Evolutionary conservation across 2,329 filamentous ascomycete species (phyloP).

Genomic region (Pyrenophora tritici-repentis): DNA sequence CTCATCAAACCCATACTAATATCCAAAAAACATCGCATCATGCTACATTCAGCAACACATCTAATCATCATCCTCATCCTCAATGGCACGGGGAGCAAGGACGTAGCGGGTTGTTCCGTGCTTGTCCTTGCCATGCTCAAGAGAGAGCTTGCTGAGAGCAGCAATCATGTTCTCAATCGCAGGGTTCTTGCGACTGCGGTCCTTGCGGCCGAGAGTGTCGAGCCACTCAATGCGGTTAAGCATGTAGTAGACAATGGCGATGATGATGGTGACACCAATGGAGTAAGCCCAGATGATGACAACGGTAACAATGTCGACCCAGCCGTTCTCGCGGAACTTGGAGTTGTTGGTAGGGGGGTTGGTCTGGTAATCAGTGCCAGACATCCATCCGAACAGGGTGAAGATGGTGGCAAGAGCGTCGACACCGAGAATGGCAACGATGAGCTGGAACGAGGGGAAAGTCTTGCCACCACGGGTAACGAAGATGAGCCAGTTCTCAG

Average conservation of each 20-base stretch:
- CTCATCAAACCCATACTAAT: slow-evolving; percentile 32
- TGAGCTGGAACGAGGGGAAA: slow-evolving; percentile 75
- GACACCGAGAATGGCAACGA: slow-evolving; percentile 72
- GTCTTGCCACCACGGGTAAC: slow-evolving; percentile 67
- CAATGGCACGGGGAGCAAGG: slow-evolving; percentile 52
- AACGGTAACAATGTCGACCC: slow-evolving; percentile 67
- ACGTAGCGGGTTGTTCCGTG: slow-evolving; percentile 52
- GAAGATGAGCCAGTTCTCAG: slow-evolving; percentile 62
- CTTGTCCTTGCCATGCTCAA: slow-evolving; percentile 63
- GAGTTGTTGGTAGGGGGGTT: slow-evolving; percentile 49
- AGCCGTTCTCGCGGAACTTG: slow-evolving; percentile 54
- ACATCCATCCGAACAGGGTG: slow-evolving; percentile 76
- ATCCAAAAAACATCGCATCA: slow-evolving; percentile 35
- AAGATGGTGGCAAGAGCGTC: slow-evolving; percentile 75
- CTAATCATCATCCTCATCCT: slow-evolving; percentile 56
- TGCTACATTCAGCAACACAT: slow-evolving; percentile 23
- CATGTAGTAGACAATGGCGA: slow-evolving; percentile 68
- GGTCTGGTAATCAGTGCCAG: slow-evolving; percentile 55
- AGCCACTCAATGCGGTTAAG: slow-evolving; percentile 64
- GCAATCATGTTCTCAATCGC: slow-evolving; percentile 69
- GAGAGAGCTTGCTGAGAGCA: slow-evolving; percentile 66
- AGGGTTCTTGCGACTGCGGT: slow-evolving; percentile 65
- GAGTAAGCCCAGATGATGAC: slow-evolving; percentile 69
- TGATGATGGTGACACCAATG: slow-evolving; percentile 68
- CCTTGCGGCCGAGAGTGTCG: slow-evolving; percentile 66